These are phyloP conservation scores for Yamadazyma takamatsuzukensis DNA, from an alignment of 805 yeast genomes.

Conservation along the genomic window DNA sequence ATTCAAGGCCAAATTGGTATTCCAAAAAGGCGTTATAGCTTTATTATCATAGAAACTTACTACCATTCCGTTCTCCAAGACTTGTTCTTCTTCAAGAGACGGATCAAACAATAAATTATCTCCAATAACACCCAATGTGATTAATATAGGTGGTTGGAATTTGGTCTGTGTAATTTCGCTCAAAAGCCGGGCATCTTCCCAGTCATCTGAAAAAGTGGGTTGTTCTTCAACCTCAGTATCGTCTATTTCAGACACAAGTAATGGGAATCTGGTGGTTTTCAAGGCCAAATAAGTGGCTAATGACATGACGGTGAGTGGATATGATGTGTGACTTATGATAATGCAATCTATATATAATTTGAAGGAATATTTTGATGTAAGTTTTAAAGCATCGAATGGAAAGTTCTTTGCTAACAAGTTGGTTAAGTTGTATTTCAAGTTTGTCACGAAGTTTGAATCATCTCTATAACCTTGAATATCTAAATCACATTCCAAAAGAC, in stretches of 20 bases:
- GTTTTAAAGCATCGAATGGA: conserved; percentile 48
- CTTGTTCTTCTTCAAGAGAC: conserved; percentile 81
- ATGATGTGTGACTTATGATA: conserved; percentile 70
- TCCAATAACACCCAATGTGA: conserved; percentile 76
- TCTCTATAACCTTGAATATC: conserved; percentile 80
- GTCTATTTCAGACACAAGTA: conserved; percentile 63
- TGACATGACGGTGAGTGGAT: conserved; percentile 78
- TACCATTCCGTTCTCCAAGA: conserved; percentile 78
- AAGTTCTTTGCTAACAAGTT: conserved; percentile 50
- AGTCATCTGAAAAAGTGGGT: conserved; percentile 89
- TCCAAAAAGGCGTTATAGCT: conserved; percentile 69
- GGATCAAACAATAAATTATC: conserved; percentile 75
- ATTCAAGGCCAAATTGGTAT: conserved; percentile 57
- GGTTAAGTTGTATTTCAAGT: conserved; percentile 60
- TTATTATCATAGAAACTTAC: conserved; percentile 67
- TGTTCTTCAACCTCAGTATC: conserved; percentile 78
- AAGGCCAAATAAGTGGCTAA: conserved; percentile 80
- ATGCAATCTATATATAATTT: conserved; percentile 77
- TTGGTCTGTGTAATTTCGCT: conserved; percentile 18
- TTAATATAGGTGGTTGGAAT: conserved; percentile 70
- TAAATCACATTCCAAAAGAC: conserved; percentile 69
- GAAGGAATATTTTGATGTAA: conserved; percentile 73
- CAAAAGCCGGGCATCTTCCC: conserved; percentile 55
- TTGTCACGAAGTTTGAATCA: conserved; percentile 65
- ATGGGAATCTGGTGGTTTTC: conserved; percentile 72